Evolutionary conservation across 306 rosid genomes (phyloP).

Genomic region (Vicia faba): DNA sequence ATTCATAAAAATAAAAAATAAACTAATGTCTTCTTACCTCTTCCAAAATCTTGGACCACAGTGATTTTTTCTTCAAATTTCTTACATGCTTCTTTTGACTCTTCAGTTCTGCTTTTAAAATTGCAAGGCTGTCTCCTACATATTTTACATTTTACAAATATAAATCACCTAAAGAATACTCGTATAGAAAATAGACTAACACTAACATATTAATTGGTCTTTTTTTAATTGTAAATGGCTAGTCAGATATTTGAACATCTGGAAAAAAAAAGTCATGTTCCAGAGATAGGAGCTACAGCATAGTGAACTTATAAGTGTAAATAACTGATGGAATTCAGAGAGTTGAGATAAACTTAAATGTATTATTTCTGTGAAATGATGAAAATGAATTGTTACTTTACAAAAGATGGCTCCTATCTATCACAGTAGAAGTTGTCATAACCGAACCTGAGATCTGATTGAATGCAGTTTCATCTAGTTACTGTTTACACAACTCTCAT

Average conservation of each 20-base stretch:
- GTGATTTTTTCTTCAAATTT: constrained; percentile 88
- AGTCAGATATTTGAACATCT: constrained; percentile 13
- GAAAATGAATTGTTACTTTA: background rate
- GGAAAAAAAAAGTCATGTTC: constrained; percentile 8
- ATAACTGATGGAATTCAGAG: constrained; percentile 21
- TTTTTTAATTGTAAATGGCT: constrained; percentile 25
- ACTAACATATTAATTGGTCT: background rate
- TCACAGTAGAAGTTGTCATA: background rate
- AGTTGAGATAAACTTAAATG: background rate
- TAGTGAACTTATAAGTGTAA: constrained; percentile 14
- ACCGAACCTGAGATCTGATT: background rate
- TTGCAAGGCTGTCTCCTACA: constrained; percentile 92
- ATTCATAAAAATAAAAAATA: constrained; percentile 36
- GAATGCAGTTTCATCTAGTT: background rate
- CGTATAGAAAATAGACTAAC: constrained; percentile 18
- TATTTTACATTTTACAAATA: constrained; percentile 38
- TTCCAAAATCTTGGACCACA: constrained; percentile 96
- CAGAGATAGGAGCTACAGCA: constrained; percentile 1
- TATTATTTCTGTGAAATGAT: background rate
- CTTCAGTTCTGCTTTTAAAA: constrained; percentile 88
- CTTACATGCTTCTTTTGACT: constrained; percentile 95
- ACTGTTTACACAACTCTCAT: background rate
- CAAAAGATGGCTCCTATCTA: background rate
- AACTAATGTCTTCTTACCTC: constrained; percentile 65
- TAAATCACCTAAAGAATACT: constrained; percentile 34